phyloP scores from a whole-genome alignment of 257 asterid genomes.

The Solanum medicagineum region DNA sequence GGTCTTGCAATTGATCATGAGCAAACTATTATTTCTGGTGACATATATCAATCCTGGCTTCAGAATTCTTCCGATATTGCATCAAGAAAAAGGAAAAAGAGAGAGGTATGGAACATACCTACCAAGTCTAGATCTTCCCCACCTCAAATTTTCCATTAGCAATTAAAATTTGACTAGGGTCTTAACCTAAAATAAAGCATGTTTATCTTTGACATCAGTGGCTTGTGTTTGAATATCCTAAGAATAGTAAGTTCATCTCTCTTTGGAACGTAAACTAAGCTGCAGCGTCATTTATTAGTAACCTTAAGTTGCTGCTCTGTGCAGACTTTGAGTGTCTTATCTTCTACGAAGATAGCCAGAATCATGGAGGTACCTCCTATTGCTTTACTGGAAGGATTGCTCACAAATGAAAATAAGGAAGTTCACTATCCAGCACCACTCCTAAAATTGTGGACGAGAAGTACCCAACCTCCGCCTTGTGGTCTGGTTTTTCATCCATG shows the following conservation, averaged over 20 bases:
- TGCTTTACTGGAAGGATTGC: slow-evolving; percentile 42
- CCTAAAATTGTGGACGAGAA: slow-evolving; percentile 46
- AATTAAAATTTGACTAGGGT: neutral
- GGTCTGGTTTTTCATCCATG: slow-evolving; percentile 35
- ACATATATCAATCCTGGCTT: slow-evolving; percentile 77
- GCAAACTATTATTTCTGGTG: slow-evolving; percentile 67
- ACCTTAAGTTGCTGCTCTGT: slow-evolving; percentile 4
- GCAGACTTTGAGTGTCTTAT: slow-evolving; percentile 32
- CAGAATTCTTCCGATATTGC: slow-evolving; percentile 41
- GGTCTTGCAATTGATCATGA: slow-evolving; percentile 44
- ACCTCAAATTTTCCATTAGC: neutral
- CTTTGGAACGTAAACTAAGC: slow-evolving; percentile 7
- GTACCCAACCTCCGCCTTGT: slow-evolving; percentile 59
- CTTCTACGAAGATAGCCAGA: slow-evolving; percentile 39
- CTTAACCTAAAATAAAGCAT: neutral
- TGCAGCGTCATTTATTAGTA: neutral
- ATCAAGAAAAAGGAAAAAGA: slow-evolving; percentile 41
- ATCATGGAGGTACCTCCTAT: slow-evolving; percentile 68
- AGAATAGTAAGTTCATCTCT: neutral
- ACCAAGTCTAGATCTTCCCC: slow-evolving; percentile 2
- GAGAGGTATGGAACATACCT: slow-evolving; percentile 26
- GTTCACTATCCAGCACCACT: slow-evolving; percentile 61
- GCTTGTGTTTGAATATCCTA: neutral
- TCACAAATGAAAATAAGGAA: slow-evolving; percentile 19
- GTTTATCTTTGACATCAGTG: neutral